Evolutionary conservation across 228 moss, liverwort and hornwort species (phyloP), one percentile per base, ranked within the genome.

Genomic region (Sphagnum magellanicum): DNA sequence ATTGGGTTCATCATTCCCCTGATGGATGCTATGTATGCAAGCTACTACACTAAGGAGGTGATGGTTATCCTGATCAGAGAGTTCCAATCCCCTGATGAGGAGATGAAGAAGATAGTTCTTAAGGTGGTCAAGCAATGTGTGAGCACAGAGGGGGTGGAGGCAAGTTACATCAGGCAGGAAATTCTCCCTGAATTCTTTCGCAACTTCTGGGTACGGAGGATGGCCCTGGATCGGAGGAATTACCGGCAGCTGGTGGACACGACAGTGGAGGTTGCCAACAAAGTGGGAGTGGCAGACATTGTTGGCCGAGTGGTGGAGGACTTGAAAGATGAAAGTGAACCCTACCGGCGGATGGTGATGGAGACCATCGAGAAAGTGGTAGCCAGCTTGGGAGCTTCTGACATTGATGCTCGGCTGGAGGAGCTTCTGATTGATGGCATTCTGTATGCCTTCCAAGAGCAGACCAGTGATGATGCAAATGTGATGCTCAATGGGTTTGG

Each of bases 401-500:
- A 98, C 52, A 90, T 98, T 12, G 94, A 98, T 79, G 94, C 93
- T 6, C 84, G 93, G 5, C 83, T 98, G 4, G 98, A 98, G 67
- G 98, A 98, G 64, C 85, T 98, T 49, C 68, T 98, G 55, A 98
- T 98, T 49, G 98, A 98, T 71, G 94, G 98, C 69, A 98, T 98
- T 63, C 79, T 98, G 51, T 98, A 98, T 68, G 98, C 98, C 63
- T 98, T 98, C 74, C 94, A 98, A 78, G 98, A 98, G 75, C 94
- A 98, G 78, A 98, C 98, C 10, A 98, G 98, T 81, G 98, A 98
- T 69, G 98, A 98, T 72, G 94, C 98, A 6, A 93, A 98, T 72
- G 98, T 98, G 53, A 98, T 98, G 98, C 80, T 98, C 10, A 98
- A 98, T 84, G 98, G 98, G 52, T 98, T 98, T 65, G 98, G 98